phyloP scores from a whole-genome alignment of 2,329 filamentous ascomycete genomes.

The Penicillium oxalicum region DNA sequence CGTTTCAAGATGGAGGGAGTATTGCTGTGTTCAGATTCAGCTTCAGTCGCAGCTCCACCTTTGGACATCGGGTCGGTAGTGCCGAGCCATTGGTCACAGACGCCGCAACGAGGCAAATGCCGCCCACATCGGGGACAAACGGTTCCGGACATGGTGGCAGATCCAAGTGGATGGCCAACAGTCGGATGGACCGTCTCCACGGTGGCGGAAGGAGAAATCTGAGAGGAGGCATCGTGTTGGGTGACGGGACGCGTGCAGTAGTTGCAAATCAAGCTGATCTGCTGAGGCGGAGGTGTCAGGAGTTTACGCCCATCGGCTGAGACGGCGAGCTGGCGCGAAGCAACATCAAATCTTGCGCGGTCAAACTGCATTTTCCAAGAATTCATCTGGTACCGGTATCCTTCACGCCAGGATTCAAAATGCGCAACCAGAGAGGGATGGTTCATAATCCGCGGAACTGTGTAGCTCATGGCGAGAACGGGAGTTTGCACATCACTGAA shows the following conservation, averaged over 20 bases:
- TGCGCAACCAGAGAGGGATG: slow-evolving; percentile 47
- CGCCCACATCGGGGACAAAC: slow-evolving; percentile 57
- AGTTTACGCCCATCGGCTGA: slow-evolving; percentile 46
- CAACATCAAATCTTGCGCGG: slow-evolving; percentile 54
- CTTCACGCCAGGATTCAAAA: slow-evolving; percentile 56
- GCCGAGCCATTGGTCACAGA: slow-evolving; percentile 58
- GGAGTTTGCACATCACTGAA: slow-evolving; percentile 59
- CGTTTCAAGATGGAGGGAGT: slow-evolving; percentile 45
- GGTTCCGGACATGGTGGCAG: slow-evolving; percentile 42
- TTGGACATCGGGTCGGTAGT: slow-evolving; percentile 49
- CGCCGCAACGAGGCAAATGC: slow-evolving; percentile 57
- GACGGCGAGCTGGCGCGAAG: slow-evolving; percentile 49
- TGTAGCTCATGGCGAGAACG: slow-evolving; percentile 54
- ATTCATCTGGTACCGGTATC: slow-evolving; percentile 56
- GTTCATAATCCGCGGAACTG: slow-evolving; percentile 54
- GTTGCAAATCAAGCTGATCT: slow-evolving; percentile 54
- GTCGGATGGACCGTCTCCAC: slow-evolving; percentile 33
- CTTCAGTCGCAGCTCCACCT: slow-evolving; percentile 31
- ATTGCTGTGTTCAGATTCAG: slow-evolving; percentile 21
- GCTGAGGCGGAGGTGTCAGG: slow-evolving; percentile 46
- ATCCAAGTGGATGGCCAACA: slow-evolving; percentile 31
- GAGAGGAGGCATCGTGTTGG: slow-evolving; percentile 36
- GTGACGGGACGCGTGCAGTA: slow-evolving; percentile 56
- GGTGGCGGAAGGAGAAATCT: slow-evolving; percentile 21
- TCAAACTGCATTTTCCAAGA: slow-evolving; percentile 56